Base-by-base conservation (phyloP, 257 asterid species). In the Jacaranda copaia region DNA sequence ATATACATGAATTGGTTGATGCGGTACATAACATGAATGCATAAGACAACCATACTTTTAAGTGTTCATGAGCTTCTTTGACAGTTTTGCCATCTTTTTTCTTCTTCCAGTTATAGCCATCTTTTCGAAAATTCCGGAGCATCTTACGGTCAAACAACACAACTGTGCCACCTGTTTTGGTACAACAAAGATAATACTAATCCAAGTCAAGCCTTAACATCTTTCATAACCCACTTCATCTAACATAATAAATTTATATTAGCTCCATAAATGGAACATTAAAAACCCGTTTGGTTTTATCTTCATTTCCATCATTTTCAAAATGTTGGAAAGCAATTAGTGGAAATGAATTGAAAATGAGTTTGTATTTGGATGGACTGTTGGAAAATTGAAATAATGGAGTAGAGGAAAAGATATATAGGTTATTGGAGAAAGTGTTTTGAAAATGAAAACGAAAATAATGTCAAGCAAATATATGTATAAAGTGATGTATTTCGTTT, bases 1-100 rank as follows among this genome's bases (percentile, higher is more conserved):
- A 68, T 15, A n/a, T 39, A 68, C 42, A 45, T n/a, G 25, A 51
- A 18, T 39, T 14, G 15, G 53, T 55, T 15, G 10, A 32, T 14
- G 66, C 4, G 6, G 40, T 10, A 13, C 5, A 19, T 43, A 46
- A 42, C 46, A 32, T 16, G 10, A 43, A 18, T 49, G 48, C 80
- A 71, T 63, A 68, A 43, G 45, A 48, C 80, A 56, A 67, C 58
- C 84, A 82, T 83, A 89, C 96, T 82, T 91, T 91, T 75, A 91
- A 83, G 86, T 91, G 96, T 72, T 91, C 94, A 19, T 91, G 96
- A 68, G 94, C 96, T 87, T 91, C 96, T 85, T 91, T 91, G 32
- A 91, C 94, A 48, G 96, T 89, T 85, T 91, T 91, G 61, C 94
- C 94, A 58, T 91, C 94, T 76, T 89, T 89, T 70, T 89, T 91